Conservation (phyloP, 2,329 filamentous ascomycete genomes). For the Diaporthe sp. region DNA sequence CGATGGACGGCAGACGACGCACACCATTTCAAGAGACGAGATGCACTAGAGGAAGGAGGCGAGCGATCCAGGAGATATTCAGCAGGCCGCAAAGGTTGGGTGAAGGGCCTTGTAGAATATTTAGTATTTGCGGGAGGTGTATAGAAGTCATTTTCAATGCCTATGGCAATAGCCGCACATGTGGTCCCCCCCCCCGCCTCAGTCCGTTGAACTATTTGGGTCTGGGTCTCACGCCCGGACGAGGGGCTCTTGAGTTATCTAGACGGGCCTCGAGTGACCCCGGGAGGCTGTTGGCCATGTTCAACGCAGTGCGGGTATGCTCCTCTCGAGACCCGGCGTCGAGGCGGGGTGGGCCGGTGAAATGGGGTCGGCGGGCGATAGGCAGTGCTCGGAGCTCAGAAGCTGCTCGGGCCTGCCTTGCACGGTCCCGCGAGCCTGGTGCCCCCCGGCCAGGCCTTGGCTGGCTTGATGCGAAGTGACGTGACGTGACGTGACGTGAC, state of each 20-base stretch:
- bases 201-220: neutral
- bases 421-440: neutral
- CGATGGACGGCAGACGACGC: constrained; percentile 43
- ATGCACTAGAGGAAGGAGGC: constrained; percentile 30
- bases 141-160: constrained; percentile 40
- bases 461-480: neutral
- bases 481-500: neutral
- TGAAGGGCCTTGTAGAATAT: constrained; percentile 53
- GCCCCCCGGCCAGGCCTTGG: neutral
- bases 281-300: neutral
- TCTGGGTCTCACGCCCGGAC: neutral
- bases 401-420: neutral
- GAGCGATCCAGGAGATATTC: constrained; percentile 18
- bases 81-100: constrained; percentile 1
- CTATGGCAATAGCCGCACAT: neutral
- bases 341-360: neutral
- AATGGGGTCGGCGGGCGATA: neutral
- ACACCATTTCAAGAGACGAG: constrained; percentile 10
- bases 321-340: neutral
- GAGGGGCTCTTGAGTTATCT: neutral
- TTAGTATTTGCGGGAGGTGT: constrained; percentile 35
- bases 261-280: neutral
- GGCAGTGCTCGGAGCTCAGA: neutral
- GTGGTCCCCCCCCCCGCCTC: neutral
- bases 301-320: neutral